A percentile compares a stretch with the other conserved stretches of the same genome.
Conservation (phyloP, 1,284 basidiomycete genomes). For the Cutaneotrichosporon curvatum region DNA sequence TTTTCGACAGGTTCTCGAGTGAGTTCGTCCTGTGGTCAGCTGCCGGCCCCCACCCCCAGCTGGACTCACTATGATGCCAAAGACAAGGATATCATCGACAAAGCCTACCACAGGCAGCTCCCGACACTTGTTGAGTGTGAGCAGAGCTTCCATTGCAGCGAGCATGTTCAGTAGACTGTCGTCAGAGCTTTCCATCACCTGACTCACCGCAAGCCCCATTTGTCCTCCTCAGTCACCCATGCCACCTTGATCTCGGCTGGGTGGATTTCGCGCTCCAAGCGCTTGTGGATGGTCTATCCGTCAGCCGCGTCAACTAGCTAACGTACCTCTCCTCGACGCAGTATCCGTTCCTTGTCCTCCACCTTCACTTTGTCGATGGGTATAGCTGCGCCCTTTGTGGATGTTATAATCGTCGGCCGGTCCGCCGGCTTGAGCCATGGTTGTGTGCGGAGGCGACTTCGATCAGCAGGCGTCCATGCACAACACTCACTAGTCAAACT, state of each 20-base stretch:
- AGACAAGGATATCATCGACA: slow-evolving; percentile 53
- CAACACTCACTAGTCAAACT: slow-evolving; percentile 41
- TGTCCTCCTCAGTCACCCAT: slow-evolving; percentile 56
- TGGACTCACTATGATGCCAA: slow-evolving; percentile 58
- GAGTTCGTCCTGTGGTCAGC: slow-evolving; percentile 52
- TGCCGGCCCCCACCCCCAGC: too few species aligned
- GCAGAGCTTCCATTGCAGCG: slow-evolving; percentile 52
- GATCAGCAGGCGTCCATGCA: background rate
- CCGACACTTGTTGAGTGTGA: slow-evolving; percentile 52
- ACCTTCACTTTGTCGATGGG: slow-evolving; percentile 56
- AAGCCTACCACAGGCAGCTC: slow-evolving; percentile 68
- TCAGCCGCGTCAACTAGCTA: background rate
- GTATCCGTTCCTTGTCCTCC: slow-evolving; percentile 54
- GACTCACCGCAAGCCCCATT: slow-evolving; percentile 62
- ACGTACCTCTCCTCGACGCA: slow-evolving; percentile 58
- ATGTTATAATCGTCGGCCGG: slow-evolving; percentile 58
- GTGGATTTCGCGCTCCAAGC: slow-evolving; percentile 66
- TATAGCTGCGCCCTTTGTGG: slow-evolving; percentile 61
- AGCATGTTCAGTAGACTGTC: slow-evolving; percentile 60
- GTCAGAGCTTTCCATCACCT: slow-evolving; percentile 4
- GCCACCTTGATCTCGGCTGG: slow-evolving; percentile 55
- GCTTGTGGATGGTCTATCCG: slow-evolving; percentile 61
- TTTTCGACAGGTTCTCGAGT: slow-evolving; percentile 34
- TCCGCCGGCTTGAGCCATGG: slow-evolving; percentile 53
- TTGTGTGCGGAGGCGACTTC: slow-evolving; percentile 42